Conservation (phyloP, 2,329 filamentous ascomycete genomes). For the Proliferodiscus dingleyae region DNA sequence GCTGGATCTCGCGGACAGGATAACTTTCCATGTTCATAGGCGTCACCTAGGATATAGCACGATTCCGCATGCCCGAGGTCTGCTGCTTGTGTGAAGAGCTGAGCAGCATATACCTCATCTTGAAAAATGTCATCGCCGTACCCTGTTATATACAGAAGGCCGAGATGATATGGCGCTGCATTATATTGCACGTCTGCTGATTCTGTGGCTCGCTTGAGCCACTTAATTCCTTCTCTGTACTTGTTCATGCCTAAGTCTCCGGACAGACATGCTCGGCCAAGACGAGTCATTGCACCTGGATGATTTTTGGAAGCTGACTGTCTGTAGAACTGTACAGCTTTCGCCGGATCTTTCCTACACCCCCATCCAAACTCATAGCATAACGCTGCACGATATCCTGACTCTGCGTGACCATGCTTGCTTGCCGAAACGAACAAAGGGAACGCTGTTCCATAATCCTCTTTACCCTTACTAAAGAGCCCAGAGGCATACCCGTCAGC, state of each 20-base stretch:
- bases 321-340: conserved; percentile 90
- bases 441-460: conserved; percentile 88
- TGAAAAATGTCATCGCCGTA: conserved; percentile 92
- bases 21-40: conserved; percentile 88
- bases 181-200: conserved; percentile 90
- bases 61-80: conserved; percentile 87
- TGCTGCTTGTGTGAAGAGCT: conserved; percentile 89
- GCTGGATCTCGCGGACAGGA: conserved; percentile 87
- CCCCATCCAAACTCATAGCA: conserved; percentile 99
- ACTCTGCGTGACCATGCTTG: conserved; percentile 96
- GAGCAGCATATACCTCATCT: conserved; percentile 84
- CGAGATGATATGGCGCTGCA: conserved; percentile 85
- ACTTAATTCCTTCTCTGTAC: conserved; percentile 89
- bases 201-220: conserved; percentile 90
- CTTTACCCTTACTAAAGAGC: conserved; percentile 89
- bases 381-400: conserved; percentile 84
- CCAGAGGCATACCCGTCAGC: conserved; percentile 92
- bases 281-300: conserved; percentile 87
- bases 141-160: conserved; percentile 82
- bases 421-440: conserved; percentile 88
- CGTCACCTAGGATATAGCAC: conserved; percentile 85
- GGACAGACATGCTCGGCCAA: conserved; percentile 84
- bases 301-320: conserved; percentile 89
- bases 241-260: conserved; percentile 83
- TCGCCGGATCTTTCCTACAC: conserved; percentile 79